phyloP scores from a whole-genome alignment of 2,329 filamentous ascomycete genomes.

The Curvularia sp. region DNA sequence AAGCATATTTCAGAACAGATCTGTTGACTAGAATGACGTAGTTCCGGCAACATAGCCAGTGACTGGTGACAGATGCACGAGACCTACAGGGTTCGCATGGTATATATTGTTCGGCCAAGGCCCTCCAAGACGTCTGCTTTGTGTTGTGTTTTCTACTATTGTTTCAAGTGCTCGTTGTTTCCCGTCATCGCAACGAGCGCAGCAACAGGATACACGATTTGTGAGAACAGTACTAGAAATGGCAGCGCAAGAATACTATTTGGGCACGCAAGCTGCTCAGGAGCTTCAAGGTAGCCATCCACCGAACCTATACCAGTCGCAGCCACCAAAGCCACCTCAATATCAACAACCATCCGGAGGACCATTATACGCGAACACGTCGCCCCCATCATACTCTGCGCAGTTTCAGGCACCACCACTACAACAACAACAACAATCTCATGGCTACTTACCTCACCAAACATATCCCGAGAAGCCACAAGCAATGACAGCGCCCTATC shows the following conservation, averaged over 20 bases:
- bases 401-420: conserved; percentile 32
- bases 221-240: conserved; percentile 21
- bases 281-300: conserved; percentile 29
- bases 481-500: conserved; percentile 23
- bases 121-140: conserved; percentile 8
- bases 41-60: conserved; percentile 12
- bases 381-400: conserved; percentile 14
- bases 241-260: conserved; percentile 48
- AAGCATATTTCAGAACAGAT: conserved; percentile 24
- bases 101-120: conserved; percentile 26
- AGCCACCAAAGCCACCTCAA: conserved; percentile 22
- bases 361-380: conserved; percentile 22
- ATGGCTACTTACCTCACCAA: conserved; percentile 29
- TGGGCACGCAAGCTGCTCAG: conserved; percentile 33
- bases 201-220: not conserved
- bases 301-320: conserved; percentile 23
- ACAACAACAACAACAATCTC: conserved; percentile 33
- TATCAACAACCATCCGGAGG: conserved; percentile 25
- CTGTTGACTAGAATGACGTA: conserved; percentile 41
- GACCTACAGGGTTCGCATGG: conserved; percentile 19
- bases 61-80: conserved; percentile 38
- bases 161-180: not conserved
- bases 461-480: conserved; percentile 17
- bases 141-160: conserved; percentile 11
- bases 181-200: not conserved